Evolutionary conservation across 495 filamentous ascomycete genomes (phyloP), one percentile per base, ranked within the genome.

Genomic region (Hyaloscypha hepaticicola): DNA sequence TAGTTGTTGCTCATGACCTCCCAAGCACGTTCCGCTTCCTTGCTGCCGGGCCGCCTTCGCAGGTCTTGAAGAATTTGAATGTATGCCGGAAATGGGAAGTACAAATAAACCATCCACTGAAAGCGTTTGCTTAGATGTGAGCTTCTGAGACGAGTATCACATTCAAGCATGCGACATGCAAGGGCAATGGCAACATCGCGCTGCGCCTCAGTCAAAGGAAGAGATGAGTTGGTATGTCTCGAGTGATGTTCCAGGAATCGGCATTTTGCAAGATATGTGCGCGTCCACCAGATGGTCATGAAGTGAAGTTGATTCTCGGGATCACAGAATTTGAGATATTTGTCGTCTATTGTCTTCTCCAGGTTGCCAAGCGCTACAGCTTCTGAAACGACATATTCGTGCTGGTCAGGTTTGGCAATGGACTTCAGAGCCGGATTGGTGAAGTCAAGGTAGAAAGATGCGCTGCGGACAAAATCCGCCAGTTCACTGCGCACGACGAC

Each of bases 241-340:
- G 77, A 69, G 1, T 78, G 76, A 55, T 72, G 70, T 52, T 77
- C 70, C 7, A 82, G 59, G 34, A 78, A 74, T 45, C 72, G 65
- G 48, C 79, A 65, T 71, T 80, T 83, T 1, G 71, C 64, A 26
- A 79, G 60, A 61, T 80, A 71, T 53, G 75, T 70, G 14, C 69
- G 70, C n/a, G 77, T 76, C 70, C 83, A 78, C 21, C 77, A 72
- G 6, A 76, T 73, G 0, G 83, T 81, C 60, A 87, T 77, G 62
- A 80, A 76, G 69, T 90, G 88, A 14, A 89, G 75, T 5, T 83
- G 83, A 27, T 87, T 85, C 0, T 78, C 78, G 9, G 74, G 72
- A 66, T 90, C 87, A 66, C 85, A 87, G 56, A 82, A 81, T 0
- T 74, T 78, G 26, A 85, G 70, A 31, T 85, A 82, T 49, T 84